phyloP scores from a whole-genome alignment of 140 eudicot genomes.

The Ambrosia hybrid region DNA sequence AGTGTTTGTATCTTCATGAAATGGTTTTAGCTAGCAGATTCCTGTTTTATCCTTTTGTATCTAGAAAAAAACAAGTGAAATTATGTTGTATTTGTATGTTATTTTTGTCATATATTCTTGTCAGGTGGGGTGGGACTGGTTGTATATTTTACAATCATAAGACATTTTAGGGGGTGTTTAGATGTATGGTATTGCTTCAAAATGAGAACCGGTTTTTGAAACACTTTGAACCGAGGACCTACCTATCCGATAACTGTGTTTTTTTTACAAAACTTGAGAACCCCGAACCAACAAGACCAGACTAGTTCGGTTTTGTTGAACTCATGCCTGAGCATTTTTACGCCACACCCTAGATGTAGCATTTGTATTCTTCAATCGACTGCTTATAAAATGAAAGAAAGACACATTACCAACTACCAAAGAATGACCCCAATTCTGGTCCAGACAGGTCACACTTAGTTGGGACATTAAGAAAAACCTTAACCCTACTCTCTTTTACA shows the following conservation, averaged over 20 bases:
- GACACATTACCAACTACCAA: not conserved
- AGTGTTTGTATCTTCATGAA: constrained; percentile 24
- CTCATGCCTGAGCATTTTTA: not conserved
- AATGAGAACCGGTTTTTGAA: not conserved
- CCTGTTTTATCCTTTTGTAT: constrained; percentile 30
- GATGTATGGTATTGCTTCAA: not conserved
- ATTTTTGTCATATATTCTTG: constrained; percentile 5
- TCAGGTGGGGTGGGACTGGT: constrained; percentile 5
- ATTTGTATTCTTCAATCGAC: too few relatives aligned
- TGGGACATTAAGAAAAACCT: not conserved
- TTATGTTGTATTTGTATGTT: constrained; percentile 20
- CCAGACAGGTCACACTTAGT: not conserved
- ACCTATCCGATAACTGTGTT: too few relatives aligned
- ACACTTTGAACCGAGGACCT: not conserved
- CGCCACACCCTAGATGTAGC: too few relatives aligned
- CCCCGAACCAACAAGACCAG: not conserved
- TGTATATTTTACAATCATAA: not conserved
- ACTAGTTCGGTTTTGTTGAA: not conserved
- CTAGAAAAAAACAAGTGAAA: constrained; percentile 15
- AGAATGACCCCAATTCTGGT: not conserved
- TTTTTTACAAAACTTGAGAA: too few relatives aligned
- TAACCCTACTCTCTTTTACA: not conserved
- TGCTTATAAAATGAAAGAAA: not conserved
- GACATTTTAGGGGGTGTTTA: not conserved
- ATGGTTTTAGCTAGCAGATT: constrained; percentile 31